Evolutionary conservation across 1,139 yeast species (phyloP).

Genomic region (Zygotorulaspora mrakii): DNA sequence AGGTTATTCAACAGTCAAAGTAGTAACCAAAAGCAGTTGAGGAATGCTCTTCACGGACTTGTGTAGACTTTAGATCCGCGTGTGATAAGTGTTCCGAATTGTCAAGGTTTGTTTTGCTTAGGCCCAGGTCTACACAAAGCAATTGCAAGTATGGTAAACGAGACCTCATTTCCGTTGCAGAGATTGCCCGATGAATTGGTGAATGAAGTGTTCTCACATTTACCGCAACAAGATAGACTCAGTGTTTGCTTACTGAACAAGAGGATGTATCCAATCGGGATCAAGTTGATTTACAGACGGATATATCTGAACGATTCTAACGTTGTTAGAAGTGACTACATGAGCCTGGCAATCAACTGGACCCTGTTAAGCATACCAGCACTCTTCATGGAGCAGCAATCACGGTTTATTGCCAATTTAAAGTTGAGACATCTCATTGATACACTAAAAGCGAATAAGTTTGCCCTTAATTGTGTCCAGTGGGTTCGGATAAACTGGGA

Average conservation of each 20-base stretch:
- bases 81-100: too few relatives aligned
- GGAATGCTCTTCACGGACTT: background rate
- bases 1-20: too few relatives aligned
- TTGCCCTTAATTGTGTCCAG: constrained; percentile 31
- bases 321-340: constrained; percentile 35
- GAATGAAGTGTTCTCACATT: constrained; percentile 33
- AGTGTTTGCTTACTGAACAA: constrained; percentile 25
- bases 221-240: constrained; percentile 35
- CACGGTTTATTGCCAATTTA: constrained; percentile 31
- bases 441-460: constrained; percentile 27
- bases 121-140: background rate
- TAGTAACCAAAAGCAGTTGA: background rate
- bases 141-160: constrained; percentile 4
- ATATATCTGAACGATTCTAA: constrained; percentile 38
- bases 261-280: constrained; percentile 29
- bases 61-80: too few relatives aligned
- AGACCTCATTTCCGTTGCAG: constrained; percentile 18
- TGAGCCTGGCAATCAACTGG: constrained; percentile 37
- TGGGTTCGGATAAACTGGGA: constrained; percentile 45
- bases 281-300: constrained; percentile 33
- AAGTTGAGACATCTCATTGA: constrained; percentile 32
- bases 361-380: constrained; percentile 35
- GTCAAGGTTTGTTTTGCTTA: background rate
- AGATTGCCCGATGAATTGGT: constrained; percentile 32
- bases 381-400: constrained; percentile 30